Evolutionary conservation across 805 yeast species (phyloP), one percentile per base, ranked within the genome.

Genomic region (Metschnikowia gelsemii): DNA sequence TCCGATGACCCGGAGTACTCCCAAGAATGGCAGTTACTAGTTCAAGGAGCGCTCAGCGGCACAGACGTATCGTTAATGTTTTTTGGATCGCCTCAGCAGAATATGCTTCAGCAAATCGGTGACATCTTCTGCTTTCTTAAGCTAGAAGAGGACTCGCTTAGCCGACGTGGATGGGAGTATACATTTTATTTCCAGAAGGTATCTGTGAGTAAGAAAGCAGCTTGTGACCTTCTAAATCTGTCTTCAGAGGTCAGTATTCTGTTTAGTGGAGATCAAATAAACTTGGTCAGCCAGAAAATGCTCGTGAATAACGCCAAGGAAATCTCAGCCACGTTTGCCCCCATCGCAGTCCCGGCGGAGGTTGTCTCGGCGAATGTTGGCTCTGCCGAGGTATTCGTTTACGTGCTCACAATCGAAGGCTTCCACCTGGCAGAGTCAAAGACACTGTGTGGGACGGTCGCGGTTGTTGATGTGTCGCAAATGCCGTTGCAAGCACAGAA

Each of bases 1-100:
- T n/a, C n/a, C n/a, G n/a, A n/a, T n/a, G n/a, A 39, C 11, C 18
- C 22, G 2, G 38, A 39, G 13, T 32, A 25, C 30, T 29, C 51
- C 13, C 47, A 40, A 7, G 42, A 48, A 14, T 48, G 52, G 52
- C 31, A 43, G 14, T 22, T 40, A 19, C 50, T 66, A 13, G 43
- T 54, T 2, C 52, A 58, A 27, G 51, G 50, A 28, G 40, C 50
- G 5, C 17, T 57, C 5, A 24, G 20, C 3, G 58, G 58, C 5
- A 20, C 46, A 4, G 9, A 23, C 8, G 52, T 55, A 2, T 43
- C 59, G 2, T 32, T 61, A 8, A 23, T 57, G 1, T 51, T 55
- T 35, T 21, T 45, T 4, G 64, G 64, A n/a, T 25, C 35, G 13
- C 27, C 18, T 3, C 41, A 22, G 18, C 16, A 30, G 5, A 25